phyloP scores from a whole-genome alignment of 495 filamentous ascomycete species.

The Xylaria acuta region DNA sequence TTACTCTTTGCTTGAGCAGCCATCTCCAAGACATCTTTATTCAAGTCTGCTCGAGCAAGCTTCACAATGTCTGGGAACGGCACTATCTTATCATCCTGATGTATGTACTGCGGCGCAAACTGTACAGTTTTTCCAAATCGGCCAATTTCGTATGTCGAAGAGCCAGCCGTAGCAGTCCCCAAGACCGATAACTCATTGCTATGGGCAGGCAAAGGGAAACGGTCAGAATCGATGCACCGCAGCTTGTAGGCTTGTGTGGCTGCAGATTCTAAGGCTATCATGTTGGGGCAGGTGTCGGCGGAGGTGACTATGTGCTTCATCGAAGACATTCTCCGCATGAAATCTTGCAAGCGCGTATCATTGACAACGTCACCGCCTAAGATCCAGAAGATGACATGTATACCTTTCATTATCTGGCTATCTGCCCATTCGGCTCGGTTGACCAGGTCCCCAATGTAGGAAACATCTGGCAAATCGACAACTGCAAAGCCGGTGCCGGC shows the following conservation, averaged over 20 bases:
- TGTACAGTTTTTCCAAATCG: conserved; percentile 56
- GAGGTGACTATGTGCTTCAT: conserved; percentile 80
- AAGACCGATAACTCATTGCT: conserved; percentile 49
- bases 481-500: conserved; percentile 69
- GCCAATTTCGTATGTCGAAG: conserved; percentile 34
- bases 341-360: conserved; percentile 66
- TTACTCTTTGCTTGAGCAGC: conserved; percentile 54
- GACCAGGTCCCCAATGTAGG: conserved; percentile 72
- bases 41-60: conserved; percentile 35
- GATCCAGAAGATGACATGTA: conserved; percentile 81
- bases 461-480: conserved; percentile 72
- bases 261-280: conserved; percentile 67
- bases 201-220: conserved; percentile 70
- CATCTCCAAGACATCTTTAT: conserved; percentile 55
- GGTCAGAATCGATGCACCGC: conserved; percentile 69
- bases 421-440: conserved; percentile 75
- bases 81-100: conserved; percentile 57
- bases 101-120: conserved; percentile 67
- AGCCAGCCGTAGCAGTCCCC: conserved; percentile 22
- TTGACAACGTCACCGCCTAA: conserved; percentile 70
- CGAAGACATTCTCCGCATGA: conserved; percentile 66
- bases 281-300: conserved; percentile 72
- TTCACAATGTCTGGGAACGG: conserved; percentile 60
- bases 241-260: conserved; percentile 68
- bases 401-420: conserved; percentile 64